phyloP scores from a whole-genome alignment of 805 yeast species.

The Schwanniomyces polymorphus region DNA sequence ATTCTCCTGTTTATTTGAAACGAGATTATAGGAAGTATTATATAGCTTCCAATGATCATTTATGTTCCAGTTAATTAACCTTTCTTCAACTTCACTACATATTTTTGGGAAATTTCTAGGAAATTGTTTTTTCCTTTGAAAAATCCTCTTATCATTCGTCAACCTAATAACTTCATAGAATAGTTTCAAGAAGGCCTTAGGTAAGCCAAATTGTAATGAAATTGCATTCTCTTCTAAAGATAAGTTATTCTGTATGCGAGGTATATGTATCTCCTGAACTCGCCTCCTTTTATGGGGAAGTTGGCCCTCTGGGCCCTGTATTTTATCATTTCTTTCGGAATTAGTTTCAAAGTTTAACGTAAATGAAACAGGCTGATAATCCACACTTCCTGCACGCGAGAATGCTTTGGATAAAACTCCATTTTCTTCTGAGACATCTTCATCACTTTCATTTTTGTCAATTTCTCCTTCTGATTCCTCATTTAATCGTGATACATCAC shows the following conservation, averaged over 20 bases:
- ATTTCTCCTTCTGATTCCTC: conserved; percentile 14
- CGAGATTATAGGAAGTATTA: conserved; percentile 12
- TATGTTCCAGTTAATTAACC: conserved; percentile 45
- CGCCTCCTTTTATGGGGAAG: background rate
- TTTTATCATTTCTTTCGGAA: conserved; percentile 1
- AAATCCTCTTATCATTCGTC: conserved; percentile 54
- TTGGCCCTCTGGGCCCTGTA: background rate
- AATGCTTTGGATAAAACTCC: conserved; percentile 13
- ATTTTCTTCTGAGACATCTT: background rate
- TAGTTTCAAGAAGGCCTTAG: conserved; percentile 44
- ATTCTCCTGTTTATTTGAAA: conserved; percentile 7
- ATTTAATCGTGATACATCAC: background rate
- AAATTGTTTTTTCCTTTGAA: conserved; percentile 33
- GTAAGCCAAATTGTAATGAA: conserved; percentile 50
- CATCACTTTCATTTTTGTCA: conserved; percentile 9
- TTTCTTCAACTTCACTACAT: conserved; percentile 56
- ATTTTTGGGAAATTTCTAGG: conserved; percentile 57
- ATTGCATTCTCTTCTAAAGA: conserved; percentile 20
- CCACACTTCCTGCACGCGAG: conserved; percentile 6
- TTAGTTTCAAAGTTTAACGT: conserved; percentile 26
- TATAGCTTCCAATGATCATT: conserved; percentile 42
- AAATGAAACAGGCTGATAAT: conserved; percentile 22
- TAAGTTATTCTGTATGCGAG: background rate
- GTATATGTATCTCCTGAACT: background rate
- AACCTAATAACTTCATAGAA: conserved; percentile 47